phyloP scores from a whole-genome alignment of 495 filamentous ascomycete genomes.

The Penicillium psychrofluorescens region DNA sequence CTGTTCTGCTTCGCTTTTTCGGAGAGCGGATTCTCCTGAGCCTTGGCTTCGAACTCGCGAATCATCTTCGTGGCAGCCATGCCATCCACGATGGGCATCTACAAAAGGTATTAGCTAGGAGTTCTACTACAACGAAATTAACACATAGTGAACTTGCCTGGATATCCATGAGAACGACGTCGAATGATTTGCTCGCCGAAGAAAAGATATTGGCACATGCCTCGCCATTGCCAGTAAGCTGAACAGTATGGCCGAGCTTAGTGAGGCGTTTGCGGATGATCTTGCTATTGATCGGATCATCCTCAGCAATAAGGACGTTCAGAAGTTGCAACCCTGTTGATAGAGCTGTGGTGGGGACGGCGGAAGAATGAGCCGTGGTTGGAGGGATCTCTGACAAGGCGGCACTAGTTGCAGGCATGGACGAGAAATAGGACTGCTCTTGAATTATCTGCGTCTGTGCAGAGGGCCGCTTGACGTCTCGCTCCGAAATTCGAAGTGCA shows the following conservation, averaged over 20 bases:
- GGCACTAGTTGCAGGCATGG: background rate
- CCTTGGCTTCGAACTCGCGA: slow-evolving; percentile 54
- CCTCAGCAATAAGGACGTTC: slow-evolving; percentile 76
- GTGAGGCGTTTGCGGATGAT: slow-evolving; percentile 80
- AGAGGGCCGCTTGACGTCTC: slow-evolving; percentile 7
- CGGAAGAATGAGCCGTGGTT: background rate
- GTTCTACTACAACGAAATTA: background rate
- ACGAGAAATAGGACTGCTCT: slow-evolving; percentile 15
- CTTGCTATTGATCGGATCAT: slow-evolving; percentile 87
- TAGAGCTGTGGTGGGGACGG: slow-evolving; percentile 1
- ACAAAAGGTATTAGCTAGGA: slow-evolving; percentile 6
- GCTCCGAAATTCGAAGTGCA: slow-evolving; percentile 34
- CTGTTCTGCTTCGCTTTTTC: slow-evolving; percentile 47
- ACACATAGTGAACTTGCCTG: slow-evolving; percentile 49
- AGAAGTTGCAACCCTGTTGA: slow-evolving; percentile 20
- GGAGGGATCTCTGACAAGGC: slow-evolving; percentile 3
- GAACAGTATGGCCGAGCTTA: slow-evolving; percentile 68
- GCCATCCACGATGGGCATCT: slow-evolving; percentile 95
- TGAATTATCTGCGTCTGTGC: slow-evolving; percentile 7
- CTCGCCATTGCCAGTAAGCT: slow-evolving; percentile 75
- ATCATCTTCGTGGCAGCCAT: slow-evolving; percentile 78
- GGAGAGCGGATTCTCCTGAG: slow-evolving; percentile 33
- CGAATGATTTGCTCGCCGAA: slow-evolving; percentile 52
- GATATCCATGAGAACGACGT: slow-evolving; percentile 95
- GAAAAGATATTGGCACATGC: slow-evolving; percentile 69